Evolutionary conservation across 306 rosid species (phyloP).

Genomic region (Ceratonia siliqua): DNA sequence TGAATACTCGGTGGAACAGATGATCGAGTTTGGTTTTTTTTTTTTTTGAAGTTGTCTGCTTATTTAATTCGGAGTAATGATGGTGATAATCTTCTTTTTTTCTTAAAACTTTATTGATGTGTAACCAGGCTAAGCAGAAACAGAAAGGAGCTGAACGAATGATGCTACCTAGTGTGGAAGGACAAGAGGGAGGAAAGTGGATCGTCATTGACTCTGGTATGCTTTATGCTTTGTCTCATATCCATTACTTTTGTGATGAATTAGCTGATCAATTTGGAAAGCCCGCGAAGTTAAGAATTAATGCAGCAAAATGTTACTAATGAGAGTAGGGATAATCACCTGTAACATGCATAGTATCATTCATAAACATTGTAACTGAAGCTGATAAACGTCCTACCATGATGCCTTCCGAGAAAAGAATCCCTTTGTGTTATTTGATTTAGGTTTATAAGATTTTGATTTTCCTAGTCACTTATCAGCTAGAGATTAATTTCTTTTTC

Average conservation of each 20-base stretch:
- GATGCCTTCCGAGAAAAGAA: not conserved
- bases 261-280: conserved; percentile 7
- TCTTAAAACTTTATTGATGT: not conserved
- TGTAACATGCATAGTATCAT: conserved; percentile 1
- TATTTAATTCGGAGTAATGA: not conserved
- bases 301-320: not conserved
- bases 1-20: not conserved
- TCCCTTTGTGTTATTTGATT: not conserved
- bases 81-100: not conserved
- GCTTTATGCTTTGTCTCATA: conserved; percentile 6
- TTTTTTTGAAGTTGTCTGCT: not conserved
- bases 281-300: not conserved
- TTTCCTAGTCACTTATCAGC: not conserved
- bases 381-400: not conserved
- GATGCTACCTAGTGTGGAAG: conserved; percentile 84
- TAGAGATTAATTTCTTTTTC: not conserved
- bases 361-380: not conserved
- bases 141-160: conserved; percentile 70
- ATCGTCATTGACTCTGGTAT: conserved; percentile 89
- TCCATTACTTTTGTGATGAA: conserved; percentile 1
- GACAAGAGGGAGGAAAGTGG: conserved; percentile 90
- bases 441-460: conserved; percentile 15
- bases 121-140: conserved; percentile 79
- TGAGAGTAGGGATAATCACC: not conserved
- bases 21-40: too few relatives aligned